Evolutionary conservation across 192 early-diverging fungal genomes (phyloP), one percentile per base, ranked within the genome.

Genomic region (Coemansia sp.): DNA sequence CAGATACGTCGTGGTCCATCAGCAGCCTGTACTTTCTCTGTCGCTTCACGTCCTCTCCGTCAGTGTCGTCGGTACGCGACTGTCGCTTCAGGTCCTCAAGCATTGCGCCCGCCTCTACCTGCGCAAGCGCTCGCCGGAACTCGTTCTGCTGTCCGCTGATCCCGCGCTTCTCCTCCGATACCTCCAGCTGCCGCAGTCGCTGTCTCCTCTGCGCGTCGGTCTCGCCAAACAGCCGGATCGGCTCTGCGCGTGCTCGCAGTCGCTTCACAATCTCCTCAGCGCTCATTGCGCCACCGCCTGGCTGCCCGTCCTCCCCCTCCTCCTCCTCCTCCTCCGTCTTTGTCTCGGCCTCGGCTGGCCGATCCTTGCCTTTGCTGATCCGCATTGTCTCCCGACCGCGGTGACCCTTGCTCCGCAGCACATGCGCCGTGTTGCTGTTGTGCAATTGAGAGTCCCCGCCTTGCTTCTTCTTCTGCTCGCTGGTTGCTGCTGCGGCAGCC

Each of bases 191-290:
- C 64, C 93, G 89, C 44, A 99, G 82, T 54, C 97, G 92, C 54
- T 82, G 77, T 45, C 90, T 87, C 19, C 97, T 91, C 69, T 91
- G 83, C 38, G 78, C 72, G 72, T 95, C 88, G 10, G 90, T 89
- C 72, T 99, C 97, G 48, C 90, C 97, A 75, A 99, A 99, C 44
- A 98, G 76, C 10, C 91, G 86, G 68, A 96, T 95, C 41, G 97
- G 97, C 67, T 97, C 88, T 53, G 90, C 91, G 54, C 89, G 89
- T 9, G 93, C 89, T 9, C 97, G 85, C 44, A 99, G 81, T 42
- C 96, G 90, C 42, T 89, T 86, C 38, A 92, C 68, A 0, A 94
- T 86, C 57, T 98, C 95, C 37, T 91, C 89, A 21, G 87, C 72
- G 21, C 89, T 74, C 53, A 96, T 89, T 49, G 23, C 37, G 57